phyloP scores from a whole-genome alignment of 2,329 filamentous ascomycete species.

The Penicillium sp. region DNA sequence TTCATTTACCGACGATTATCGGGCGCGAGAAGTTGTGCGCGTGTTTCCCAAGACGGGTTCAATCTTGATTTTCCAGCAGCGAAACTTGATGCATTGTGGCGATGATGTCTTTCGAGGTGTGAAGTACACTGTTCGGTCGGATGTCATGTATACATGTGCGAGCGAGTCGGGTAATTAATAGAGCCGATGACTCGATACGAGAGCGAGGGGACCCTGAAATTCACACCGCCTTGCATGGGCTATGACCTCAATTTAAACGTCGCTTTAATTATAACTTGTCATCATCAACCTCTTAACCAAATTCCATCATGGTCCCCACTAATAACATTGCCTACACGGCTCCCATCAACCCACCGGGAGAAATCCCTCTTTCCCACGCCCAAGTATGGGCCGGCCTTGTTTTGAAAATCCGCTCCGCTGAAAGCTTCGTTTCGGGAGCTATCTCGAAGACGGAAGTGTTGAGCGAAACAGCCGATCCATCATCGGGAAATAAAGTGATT shows the following conservation, averaged over 20 bases:
- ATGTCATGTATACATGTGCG: slow-evolving; percentile 51
- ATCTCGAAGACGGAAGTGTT: slow-evolving; percentile 31
- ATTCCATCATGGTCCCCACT: slow-evolving; percentile 18
- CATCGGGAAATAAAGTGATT: slow-evolving; percentile 25
- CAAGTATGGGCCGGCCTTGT: slow-evolving; percentile 40
- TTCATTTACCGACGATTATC: slow-evolving; percentile 46
- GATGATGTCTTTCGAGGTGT: slow-evolving; percentile 55
- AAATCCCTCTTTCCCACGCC: slow-evolving; percentile 28
- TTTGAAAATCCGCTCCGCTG: slow-evolving; percentile 30
- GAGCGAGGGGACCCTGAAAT: neutral
- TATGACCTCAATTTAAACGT: neutral
- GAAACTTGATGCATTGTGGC: slow-evolving; percentile 53
- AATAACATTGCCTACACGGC: slow-evolving; percentile 41
- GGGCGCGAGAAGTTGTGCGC: slow-evolving; percentile 37
- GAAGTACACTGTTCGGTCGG: slow-evolving; percentile 59
- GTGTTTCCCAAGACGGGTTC: slow-evolving; percentile 54
- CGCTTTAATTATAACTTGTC: neutral
- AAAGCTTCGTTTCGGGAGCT: slow-evolving; percentile 31
- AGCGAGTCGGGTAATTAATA: neutral
- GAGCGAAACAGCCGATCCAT: slow-evolving; percentile 22
- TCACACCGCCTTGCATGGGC: neutral
- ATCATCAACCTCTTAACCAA: neutral
- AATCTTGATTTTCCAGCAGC: slow-evolving; percentile 59
- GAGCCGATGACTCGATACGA: neutral
- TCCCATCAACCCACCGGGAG: slow-evolving; percentile 37